These are phyloP conservation scores for Knoxdaviesia proteae DNA, from an alignment of 2,329 filamentous ascomycete genomes.

Conservation along the genomic window DNA sequence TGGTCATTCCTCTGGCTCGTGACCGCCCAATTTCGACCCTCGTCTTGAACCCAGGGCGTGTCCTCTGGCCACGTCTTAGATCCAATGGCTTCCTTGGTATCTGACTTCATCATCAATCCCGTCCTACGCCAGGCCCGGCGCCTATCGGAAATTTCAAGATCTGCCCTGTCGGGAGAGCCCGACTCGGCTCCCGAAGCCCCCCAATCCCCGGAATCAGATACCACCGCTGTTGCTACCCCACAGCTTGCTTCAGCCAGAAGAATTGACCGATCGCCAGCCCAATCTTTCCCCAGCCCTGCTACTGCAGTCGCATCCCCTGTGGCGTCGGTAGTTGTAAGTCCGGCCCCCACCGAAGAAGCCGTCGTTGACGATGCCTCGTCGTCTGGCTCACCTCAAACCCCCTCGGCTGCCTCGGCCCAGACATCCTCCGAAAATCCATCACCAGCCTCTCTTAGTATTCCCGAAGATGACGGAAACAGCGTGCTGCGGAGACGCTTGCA, in stretches of 20 bases:
- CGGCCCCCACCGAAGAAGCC: not conserved
- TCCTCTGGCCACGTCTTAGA: not conserved
- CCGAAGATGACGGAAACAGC: conserved; percentile 64
- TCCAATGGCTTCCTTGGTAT: conserved; percentile 40
- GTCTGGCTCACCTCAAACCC: not conserved
- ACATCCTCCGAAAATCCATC: not conserved
- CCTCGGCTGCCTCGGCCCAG: not conserved
- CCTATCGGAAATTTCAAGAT: conserved; percentile 30
- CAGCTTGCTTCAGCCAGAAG: not conserved
- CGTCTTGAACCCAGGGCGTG: no score
- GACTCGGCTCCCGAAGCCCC: conserved; percentile 10
- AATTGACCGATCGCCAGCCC: conserved; percentile 1
- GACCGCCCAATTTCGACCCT: conserved; percentile 1
- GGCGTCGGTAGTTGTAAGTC: no score
- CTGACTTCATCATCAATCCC: conserved; percentile 44
- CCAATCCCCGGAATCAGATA: not conserved
- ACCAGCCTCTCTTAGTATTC: conserved; percentile 11
- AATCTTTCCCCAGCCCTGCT: not conserved
- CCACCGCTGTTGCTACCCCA: not conserved
- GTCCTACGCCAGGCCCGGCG: conserved; percentile 44
- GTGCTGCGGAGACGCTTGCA: conserved; percentile 45
- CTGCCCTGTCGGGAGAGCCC: conserved; percentile 16
- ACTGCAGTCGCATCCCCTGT: not conserved
- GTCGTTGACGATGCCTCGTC: not conserved
- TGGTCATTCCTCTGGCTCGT: not conserved